Evolutionary conservation across 306 rosid species (phyloP), one percentile per base, ranked within the genome.

Genomic region (Pterocarpus santalinus): DNA sequence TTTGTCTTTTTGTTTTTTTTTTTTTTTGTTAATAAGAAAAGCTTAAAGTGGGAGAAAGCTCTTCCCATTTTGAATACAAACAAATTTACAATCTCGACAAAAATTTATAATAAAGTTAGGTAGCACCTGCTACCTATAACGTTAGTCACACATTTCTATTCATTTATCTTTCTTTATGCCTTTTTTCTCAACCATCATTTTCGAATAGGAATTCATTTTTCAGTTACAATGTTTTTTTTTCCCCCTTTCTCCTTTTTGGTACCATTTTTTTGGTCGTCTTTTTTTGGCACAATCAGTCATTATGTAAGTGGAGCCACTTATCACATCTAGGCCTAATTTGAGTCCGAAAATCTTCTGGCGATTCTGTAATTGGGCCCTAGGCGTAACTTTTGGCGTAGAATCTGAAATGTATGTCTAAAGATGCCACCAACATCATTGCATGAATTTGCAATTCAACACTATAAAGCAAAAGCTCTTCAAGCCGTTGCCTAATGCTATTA

Each of bases 401-500:
- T 76, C 78, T 51, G 75, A 76, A 83, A 60, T 72, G 58, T 12
- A 5, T 76, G 76, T 67, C 75, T 33, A 82, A 79, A 82, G 74
- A 75, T 75, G 76, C 35, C 32, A 68, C 16, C 33, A 47, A 17
- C 73, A 81, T 62, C 41, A 65, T 70, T 7, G 69, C 73, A 65
- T 28, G 8, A 43, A 52, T 32, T 78, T 61, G 14, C 60, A 58
- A 49, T 57, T 75, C 4, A 75, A 79, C 53, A 41, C 16, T 43
- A 75, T 56, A 68, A 86, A 82, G 80, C 73, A 64, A 82, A 78
- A 69, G 82, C 39, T 75, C 73, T 47, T 8, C 77, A 79, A 41
- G 70, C 81, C 87, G 87, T 86, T 80, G 46, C 61, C 46, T 8
- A 57, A 35, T 62, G 85, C 14, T 33, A 17, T 32, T 12, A 15